Evolutionary conservation across 306 rosid genomes (phyloP).

Genomic region (Quercus agrifolia): DNA sequence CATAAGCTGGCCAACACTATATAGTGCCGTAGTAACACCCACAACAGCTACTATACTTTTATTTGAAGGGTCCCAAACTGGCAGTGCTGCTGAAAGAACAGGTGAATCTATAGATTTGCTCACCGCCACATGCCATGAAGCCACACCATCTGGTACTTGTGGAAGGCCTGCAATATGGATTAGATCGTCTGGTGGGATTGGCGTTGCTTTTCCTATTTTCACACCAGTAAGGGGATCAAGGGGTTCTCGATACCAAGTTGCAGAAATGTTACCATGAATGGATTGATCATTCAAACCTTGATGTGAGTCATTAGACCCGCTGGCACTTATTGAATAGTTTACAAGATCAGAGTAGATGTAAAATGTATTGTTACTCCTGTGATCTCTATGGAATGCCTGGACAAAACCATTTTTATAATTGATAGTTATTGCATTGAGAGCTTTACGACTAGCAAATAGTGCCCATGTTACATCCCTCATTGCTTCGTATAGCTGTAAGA

Average conservation of each 20-base stretch:
- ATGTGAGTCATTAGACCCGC: constrained; percentile 28
- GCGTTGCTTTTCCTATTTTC: constrained; percentile 82
- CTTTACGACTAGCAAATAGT: constrained; percentile 77
- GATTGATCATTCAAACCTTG: constrained; percentile 62
- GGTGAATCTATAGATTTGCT: constrained; percentile 96
- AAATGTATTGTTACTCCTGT: constrained; percentile 76
- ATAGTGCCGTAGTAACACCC: constrained; percentile 93
- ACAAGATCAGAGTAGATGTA: constrained; percentile 86
- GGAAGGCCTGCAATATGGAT: constrained; percentile 86
- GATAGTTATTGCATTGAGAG: constrained; percentile 90
- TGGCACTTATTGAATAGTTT: constrained; percentile 76
- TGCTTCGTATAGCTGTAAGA: constrained; percentile 84
- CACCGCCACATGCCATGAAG: constrained; percentile 96
- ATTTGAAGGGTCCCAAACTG: constrained; percentile 82
- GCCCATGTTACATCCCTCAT: constrained; percentile 94
- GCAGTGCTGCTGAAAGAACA: constrained; percentile 94
- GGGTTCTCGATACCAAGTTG: constrained; percentile 89
- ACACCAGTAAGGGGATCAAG: constrained; percentile 86
- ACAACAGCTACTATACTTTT: constrained; percentile 90
- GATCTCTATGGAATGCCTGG: constrained; percentile 93
- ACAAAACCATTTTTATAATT: constrained; percentile 91
- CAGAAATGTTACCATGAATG: constrained; percentile 72
- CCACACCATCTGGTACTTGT: constrained; percentile 91
- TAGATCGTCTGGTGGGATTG: constrained; percentile 83
- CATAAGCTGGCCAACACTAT: constrained; percentile 93